Conservation (phyloP, 345 rosid species). For the Gossypium sturtianum region DNA sequence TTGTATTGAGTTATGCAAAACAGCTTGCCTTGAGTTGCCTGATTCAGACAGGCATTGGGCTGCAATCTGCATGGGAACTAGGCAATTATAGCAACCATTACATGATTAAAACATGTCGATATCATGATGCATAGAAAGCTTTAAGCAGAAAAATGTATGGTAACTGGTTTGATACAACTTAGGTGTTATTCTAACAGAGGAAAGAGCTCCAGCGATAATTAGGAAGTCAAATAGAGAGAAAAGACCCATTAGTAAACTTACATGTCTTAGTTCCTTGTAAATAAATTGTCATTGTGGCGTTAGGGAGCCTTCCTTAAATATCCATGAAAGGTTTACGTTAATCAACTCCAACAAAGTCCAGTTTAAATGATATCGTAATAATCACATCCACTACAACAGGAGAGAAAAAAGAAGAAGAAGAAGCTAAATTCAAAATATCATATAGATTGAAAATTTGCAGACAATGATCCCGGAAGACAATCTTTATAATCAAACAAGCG, state of each 20-base stretch:
- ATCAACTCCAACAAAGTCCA: background rate
- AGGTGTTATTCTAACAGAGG: background rate
- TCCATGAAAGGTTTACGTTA: background rate
- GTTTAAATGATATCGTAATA: background rate
- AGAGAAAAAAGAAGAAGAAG: no score
- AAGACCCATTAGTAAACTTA: no score
- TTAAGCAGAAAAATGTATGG: background rate
- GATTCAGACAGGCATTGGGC: background rate
- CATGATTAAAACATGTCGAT: background rate
- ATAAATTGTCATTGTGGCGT: constrained; percentile 24
- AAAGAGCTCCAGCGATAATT: background rate
- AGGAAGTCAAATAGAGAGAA: background rate
- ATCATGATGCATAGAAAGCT: background rate
- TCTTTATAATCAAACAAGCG: background rate
- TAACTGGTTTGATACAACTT: background rate
- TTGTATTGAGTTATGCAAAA: background rate
- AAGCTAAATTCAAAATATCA: background rate
- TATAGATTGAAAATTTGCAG: background rate
- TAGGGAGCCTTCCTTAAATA: background rate
- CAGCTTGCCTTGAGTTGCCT: background rate
- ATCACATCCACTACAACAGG: background rate
- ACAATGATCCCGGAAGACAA: background rate
- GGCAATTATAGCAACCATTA: background rate
- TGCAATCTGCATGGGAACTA: background rate
- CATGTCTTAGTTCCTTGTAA: constrained; percentile 48